These are phyloP conservation scores for Puccinia hordei DNA, from an alignment of 1,284 basidiomycete species.

Conservation along the genomic window DNA sequence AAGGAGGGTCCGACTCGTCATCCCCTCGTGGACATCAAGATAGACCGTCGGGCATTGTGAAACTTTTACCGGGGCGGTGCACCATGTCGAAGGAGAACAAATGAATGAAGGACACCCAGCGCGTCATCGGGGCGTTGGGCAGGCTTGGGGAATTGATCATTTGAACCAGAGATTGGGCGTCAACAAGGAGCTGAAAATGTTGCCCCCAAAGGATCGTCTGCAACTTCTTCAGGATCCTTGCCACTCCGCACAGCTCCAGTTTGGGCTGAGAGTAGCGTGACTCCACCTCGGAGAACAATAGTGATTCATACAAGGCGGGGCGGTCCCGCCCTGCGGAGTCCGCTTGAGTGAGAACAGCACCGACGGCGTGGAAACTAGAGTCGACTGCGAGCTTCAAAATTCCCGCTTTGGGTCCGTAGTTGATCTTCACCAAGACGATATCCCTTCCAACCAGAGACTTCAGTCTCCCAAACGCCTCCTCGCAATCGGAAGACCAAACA, in stretches of 20 bases:
- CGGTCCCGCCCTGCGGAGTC: background rate
- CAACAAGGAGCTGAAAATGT: slow-evolving; percentile 31
- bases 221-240: slow-evolving; percentile 15
- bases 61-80: slow-evolving; percentile 10
- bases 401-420: background rate
- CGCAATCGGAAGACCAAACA: background rate
- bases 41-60: slow-evolving; percentile 18
- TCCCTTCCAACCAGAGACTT: background rate
- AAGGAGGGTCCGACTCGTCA: slow-evolving; percentile 4
- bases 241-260: slow-evolving; percentile 42
- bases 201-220: slow-evolving; percentile 21
- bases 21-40: background rate
- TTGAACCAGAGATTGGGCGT: slow-evolving; percentile 30
- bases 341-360: slow-evolving; percentile 5
- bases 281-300: slow-evolving; percentile 14
- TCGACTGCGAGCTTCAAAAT: background rate
- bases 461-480: background rate
- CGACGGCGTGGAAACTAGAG: background rate
- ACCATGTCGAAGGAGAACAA: slow-evolving; percentile 18
- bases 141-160: slow-evolving; percentile 20
- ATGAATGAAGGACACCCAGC: slow-evolving; percentile 30
- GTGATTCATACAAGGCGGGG: slow-evolving; percentile 5
- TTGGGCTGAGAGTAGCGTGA: slow-evolving; percentile 43
- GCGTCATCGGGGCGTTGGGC: background rate
- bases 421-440: background rate